Conservation (phyloP, 2,329 filamentous ascomycete genomes). For the Colletotrichum graminicola region DNA sequence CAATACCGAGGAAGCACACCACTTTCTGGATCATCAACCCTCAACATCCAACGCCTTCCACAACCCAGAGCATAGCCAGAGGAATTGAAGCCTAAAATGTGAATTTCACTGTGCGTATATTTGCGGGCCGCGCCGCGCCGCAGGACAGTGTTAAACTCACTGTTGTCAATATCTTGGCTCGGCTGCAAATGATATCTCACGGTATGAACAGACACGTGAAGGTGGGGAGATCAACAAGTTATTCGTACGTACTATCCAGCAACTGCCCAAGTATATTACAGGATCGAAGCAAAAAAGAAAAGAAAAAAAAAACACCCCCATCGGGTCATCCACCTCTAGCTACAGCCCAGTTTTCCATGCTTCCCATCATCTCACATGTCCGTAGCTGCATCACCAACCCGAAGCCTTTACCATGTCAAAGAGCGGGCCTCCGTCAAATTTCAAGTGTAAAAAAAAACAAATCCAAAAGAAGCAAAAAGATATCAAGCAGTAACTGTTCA, state of each 20-base stretch:
- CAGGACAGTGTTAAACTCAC: not conserved
- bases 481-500: slow-evolving; percentile 20
- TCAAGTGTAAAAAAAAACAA: not conserved
- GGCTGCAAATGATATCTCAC: slow-evolving; percentile 17
- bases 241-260: slow-evolving; percentile 27
- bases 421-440: slow-evolving; percentile 1
- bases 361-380: slow-evolving; percentile 37
- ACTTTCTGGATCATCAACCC: not conserved
- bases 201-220: not conserved
- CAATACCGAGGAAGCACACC: not conserved
- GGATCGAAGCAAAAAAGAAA: not conserved
- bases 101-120: not conserved
- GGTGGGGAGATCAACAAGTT: slow-evolving; percentile 15
- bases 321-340: slow-evolving; percentile 13
- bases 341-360: slow-evolving; percentile 19
- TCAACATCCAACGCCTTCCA: not conserved
- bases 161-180: slow-evolving; percentile 22
- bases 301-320: not conserved
- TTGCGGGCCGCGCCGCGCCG: not conserved
- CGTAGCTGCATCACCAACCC: slow-evolving; percentile 30
- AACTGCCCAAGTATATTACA: slow-evolving; percentile 28
- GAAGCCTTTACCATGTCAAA: slow-evolving; percentile 14
- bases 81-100: not conserved
- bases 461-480: not conserved
- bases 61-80: not conserved